Percentiles rank a stretch among this genome's conserved stretches.
These are phyloP conservation scores for Sporothrix pallida DNA, from an alignment of 2,329 filamentous ascomycete species.

Conservation along the genomic window DNA sequence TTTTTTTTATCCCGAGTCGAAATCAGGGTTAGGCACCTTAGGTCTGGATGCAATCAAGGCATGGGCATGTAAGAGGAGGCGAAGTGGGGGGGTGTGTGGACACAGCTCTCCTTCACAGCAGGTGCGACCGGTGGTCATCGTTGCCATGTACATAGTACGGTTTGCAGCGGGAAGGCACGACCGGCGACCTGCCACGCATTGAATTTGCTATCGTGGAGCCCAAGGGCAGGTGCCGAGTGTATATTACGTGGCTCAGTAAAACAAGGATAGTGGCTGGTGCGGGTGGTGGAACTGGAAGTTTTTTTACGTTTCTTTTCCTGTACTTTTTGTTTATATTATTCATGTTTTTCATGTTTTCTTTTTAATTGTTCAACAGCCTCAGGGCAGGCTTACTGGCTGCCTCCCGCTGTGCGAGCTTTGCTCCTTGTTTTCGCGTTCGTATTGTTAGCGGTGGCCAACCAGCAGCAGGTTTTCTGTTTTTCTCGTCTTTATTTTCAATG, in stretches of 20 bases:
- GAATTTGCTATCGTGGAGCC: constrained; percentile 10
- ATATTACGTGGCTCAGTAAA: constrained; percentile 22
- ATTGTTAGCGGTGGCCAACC: constrained; percentile 10
- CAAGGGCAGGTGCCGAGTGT: background rate
- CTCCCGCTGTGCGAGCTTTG: background rate
- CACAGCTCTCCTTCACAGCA: constrained; percentile 2
- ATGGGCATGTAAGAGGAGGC: constrained; percentile 23
- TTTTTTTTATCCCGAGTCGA: constrained; percentile 24
- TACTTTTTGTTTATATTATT: background rate
- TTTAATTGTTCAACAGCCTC: background rate
- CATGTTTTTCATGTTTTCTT: background rate
- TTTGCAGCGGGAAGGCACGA: background rate
- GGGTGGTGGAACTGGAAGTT: background rate
- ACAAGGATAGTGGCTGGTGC: constrained; percentile 24
- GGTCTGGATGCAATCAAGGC: constrained; percentile 22
- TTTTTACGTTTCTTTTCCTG: too few relatives aligned
- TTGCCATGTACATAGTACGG: constrained; percentile 10
- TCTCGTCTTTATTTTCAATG: background rate
- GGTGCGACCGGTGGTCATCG: constrained; percentile 14
- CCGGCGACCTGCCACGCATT: background rate
- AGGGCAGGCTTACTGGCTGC: background rate
- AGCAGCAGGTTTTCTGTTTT: constrained; percentile 7
- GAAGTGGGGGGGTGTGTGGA: constrained; percentile 22
- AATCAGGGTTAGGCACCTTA: constrained; percentile 21
- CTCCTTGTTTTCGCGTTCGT: constrained; percentile 11